phyloP scores from a whole-genome alignment of 345 rosid species.

The Eucalyptus marginata region DNA sequence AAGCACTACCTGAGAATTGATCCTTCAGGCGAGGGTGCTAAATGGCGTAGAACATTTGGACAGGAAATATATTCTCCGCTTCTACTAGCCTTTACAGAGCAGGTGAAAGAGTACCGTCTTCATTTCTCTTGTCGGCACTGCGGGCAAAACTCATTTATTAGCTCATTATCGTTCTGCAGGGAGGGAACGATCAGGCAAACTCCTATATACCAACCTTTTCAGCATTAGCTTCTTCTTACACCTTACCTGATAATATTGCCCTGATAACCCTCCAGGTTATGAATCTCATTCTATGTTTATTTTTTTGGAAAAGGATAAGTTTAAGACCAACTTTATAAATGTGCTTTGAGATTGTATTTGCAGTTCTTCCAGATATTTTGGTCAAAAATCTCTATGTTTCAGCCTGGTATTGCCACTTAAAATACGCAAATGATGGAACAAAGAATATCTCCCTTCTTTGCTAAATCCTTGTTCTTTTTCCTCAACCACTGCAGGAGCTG shows the following conservation, averaged over 20 bases:
- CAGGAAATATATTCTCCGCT: constrained; percentile 94
- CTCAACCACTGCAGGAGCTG: constrained; percentile 44
- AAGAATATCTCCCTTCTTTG: background rate
- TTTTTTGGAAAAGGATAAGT: background rate
- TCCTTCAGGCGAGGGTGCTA: constrained; percentile 71
- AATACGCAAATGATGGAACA: background rate
- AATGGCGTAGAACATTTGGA: constrained; percentile 85
- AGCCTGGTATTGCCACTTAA: background rate
- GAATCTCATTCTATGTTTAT: background rate
- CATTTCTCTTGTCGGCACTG: background rate
- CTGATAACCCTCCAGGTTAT: constrained; percentile 71
- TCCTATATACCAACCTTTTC: constrained; percentile 55
- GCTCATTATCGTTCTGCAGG: constrained; percentile 35
- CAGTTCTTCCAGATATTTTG: background rate
- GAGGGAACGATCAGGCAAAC: constrained; percentile 25
- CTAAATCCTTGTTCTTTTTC: background rate
- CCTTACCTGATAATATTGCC: constrained; percentile 72
- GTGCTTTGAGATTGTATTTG: background rate
- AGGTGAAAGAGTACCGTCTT: constrained; percentile 10
- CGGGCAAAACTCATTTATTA: background rate
- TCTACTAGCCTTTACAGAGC: constrained; percentile 69
- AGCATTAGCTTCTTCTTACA: constrained; percentile 63
- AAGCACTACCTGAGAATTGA: constrained; percentile 82
- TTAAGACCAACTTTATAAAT: background rate
- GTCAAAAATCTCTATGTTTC: background rate